Evolutionary conservation across 208 protist genomes (phyloP), one percentile per base, ranked within the genome.

Genomic region (Angomonas ambiguus): DNA sequence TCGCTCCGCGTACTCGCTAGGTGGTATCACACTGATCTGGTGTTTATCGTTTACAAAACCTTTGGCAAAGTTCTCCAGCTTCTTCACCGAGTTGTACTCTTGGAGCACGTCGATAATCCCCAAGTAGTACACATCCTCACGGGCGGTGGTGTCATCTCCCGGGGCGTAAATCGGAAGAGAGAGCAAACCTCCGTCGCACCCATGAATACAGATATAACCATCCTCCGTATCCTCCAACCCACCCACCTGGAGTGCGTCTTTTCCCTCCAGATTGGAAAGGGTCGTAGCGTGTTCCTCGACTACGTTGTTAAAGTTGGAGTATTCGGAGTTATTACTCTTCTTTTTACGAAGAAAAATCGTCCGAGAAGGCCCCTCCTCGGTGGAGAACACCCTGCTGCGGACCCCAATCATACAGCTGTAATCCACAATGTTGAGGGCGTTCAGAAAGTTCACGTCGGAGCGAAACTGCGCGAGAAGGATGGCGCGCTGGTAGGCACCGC

Each of bases 71-170:
- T 85, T 91, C 64, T 97, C 93, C 11, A 95, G 38, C 62, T 83
- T 78, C 63, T 97, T 97, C 11, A 71, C 72, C 4, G 77, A 74
- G 67, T 85, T 95, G 79, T 95, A 98, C 35, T 85, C 82, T 69
- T 96, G 91, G 42, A 98, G 76, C 8, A 98, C 90, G 67, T 98
- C 95, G 64, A 97, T 97, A 58, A 97, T 85, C 30, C 95, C 95
- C 24, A 96, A 49, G 72, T 95, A 95, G 76, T 97, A 97, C 45
- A 96, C 82, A 48, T 94, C 83, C 65, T 92, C 84, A n/a, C 84
- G 77, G 53, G 74, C 78, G 20, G 79, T 87, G 30, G 83, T 81
- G 77, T 83, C 76, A 58, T 92, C 90, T 31, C 75, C 80, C 0
- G 70, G 58, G 42, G 71, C 68, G 65, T 84, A 80, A n/a, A 96